Evolutionary conservation across 441 rosid genomes (phyloP), one percentile per base, ranked within the genome.

Genomic region (Erodium trifolium): DNA sequence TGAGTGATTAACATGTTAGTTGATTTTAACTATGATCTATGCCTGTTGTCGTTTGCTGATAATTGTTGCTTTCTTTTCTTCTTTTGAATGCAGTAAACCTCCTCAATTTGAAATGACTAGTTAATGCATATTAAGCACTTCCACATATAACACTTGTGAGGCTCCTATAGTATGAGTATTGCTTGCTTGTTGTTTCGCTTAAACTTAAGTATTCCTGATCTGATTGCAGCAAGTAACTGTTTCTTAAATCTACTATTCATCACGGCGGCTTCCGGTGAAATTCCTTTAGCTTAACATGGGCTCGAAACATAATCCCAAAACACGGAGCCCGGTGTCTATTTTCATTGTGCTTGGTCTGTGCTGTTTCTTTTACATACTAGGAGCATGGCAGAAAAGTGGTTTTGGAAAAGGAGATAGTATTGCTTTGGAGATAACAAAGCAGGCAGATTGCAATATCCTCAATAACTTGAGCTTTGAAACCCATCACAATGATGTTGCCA

Each of bases 331-430:
- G 0, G 72, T 93, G 39, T 88, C 91, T 14, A 72, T 93, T 79
- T 83, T 93, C 67, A 72, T 87, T 51, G 90, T 90, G 73, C 75
- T 93, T 62, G 88, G 85, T 71, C 72, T 93, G 76, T 93, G 98
- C 65, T 83, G 96, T 83, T 83, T 88, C 85, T 89, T 87, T 75
- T 93, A 91, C 81, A 73, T 93, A 72, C 79, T 93, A 74, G 99
- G 99, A 71, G 88, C 96, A 67, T 93, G 99, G 99, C 92, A 93
- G 86, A 89, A 77, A 81, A 83, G 95, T 78, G 99, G 96, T 16
- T 89, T 89, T 64, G 96, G 97, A 41, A 91, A 82, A 84, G 96
- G 95, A 72, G 99, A 89, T 67, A 81, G 82, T 71, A 82, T 93
- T 74, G 93, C 97, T 0, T 71, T 83, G 68, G 86, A 80, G 72